Evolutionary conservation across 768 basidiomycete genomes (phyloP).

Genomic region (Termitomyces sp.): DNA sequence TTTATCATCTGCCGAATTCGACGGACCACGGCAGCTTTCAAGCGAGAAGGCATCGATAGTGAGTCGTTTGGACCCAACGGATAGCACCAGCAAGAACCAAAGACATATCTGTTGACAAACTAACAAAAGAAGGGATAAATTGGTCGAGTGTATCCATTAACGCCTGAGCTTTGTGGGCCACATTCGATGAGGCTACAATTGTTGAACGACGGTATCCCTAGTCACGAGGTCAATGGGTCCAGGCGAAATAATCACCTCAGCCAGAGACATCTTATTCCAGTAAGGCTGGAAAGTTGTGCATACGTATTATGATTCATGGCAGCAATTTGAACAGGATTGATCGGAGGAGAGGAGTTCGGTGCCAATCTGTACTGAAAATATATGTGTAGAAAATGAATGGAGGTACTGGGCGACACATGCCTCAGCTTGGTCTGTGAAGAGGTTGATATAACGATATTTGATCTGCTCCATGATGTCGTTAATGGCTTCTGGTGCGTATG

Average conservation of each 20-base stretch:
- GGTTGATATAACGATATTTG: background rate
- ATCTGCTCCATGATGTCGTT: background rate
- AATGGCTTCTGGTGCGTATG: background rate
- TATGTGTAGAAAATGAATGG: background rate
- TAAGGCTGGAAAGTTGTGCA: background rate
- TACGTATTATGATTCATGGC: background rate
- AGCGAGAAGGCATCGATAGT: background rate
- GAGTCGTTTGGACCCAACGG: background rate
- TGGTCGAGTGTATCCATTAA: background rate
- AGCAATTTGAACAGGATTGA: too few species aligned
- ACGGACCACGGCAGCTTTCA: background rate
- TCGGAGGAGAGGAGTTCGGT: background rate
- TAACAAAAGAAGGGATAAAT: background rate
- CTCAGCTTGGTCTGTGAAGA: background rate
- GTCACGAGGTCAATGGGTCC: background rate
- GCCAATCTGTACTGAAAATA: background rate
- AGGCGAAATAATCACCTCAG: background rate
- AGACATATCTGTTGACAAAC: background rate
- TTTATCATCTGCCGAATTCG: conserved; percentile 1
- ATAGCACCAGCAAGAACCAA: background rate
- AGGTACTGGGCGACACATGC: background rate
- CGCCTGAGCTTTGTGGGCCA: background rate
- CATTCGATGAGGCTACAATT: background rate
- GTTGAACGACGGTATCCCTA: background rate
- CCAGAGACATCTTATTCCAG: background rate